Conservation (phyloP, 495 filamentous ascomycete species). For the Neurospora sp. region DNA sequence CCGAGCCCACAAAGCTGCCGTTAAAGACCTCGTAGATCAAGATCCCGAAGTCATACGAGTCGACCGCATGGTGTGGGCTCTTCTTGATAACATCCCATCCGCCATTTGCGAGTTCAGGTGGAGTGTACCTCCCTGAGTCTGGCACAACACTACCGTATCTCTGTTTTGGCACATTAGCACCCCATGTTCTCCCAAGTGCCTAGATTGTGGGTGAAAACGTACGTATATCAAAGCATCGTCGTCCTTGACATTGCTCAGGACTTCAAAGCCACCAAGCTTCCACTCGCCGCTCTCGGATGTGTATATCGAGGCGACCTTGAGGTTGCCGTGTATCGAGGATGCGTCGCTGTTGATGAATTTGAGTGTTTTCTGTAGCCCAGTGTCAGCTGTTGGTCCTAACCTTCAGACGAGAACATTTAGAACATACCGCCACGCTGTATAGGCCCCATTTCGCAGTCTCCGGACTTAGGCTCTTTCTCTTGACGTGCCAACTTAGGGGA, state of each 20-base stretch:
- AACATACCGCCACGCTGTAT: slow-evolving; percentile 66
- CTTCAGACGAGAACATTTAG: not conserved
- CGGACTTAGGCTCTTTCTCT: slow-evolving; percentile 67
- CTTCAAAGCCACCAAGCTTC: slow-evolving; percentile 90
- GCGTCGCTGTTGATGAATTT: slow-evolving; percentile 96
- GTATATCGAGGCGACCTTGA: slow-evolving; percentile 77
- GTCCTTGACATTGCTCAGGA: slow-evolving; percentile 89
- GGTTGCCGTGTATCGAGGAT: slow-evolving; percentile 74
- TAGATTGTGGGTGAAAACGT: not conserved
- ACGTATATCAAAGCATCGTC: slow-evolving; percentile 89
- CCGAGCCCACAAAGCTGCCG: slow-evolving; percentile 56
- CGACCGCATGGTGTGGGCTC: slow-evolving; percentile 69
- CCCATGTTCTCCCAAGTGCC: not conserved
- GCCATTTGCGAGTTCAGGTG: slow-evolving; percentile 74
- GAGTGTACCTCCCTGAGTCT: slow-evolving; percentile 66
- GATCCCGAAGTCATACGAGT: slow-evolving; percentile 77
- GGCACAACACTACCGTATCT: slow-evolving; percentile 79
- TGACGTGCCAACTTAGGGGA: slow-evolving; percentile 78
- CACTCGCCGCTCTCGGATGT: slow-evolving; percentile 94
- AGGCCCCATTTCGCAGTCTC: slow-evolving; percentile 96
- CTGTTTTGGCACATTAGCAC: slow-evolving; percentile 30
- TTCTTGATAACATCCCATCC: slow-evolving; percentile 84
- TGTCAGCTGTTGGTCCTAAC: slow-evolving; percentile 3
- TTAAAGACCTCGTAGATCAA: slow-evolving; percentile 90
- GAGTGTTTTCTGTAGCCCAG: slow-evolving; percentile 56